A percentile compares a stretch with the other conserved stretches of the same genome.
phyloP scores from a whole-genome alignment of 2,329 filamentous ascomycete species.

The Ophiostoma quercus region DNA sequence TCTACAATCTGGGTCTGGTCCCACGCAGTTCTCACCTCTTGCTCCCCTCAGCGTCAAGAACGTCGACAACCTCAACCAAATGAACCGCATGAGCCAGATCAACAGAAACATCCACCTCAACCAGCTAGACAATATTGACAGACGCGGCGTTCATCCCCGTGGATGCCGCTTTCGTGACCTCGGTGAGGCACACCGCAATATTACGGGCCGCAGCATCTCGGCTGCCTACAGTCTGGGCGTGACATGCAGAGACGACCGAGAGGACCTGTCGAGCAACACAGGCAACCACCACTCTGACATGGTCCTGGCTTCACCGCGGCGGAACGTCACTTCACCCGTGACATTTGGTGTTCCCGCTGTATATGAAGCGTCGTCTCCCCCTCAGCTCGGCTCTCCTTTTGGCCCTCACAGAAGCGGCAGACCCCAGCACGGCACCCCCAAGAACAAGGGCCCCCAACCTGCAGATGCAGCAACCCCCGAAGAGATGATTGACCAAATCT shows the following conservation, averaged over 20 bases:
- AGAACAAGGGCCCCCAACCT: neutral
- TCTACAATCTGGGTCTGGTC: neutral
- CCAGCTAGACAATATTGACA: neutral
- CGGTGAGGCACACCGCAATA: slow-evolving; percentile 38
- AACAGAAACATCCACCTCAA: neutral
- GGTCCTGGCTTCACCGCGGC: slow-evolving; percentile 13
- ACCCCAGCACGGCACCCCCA: neutral
- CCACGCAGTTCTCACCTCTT: neutral
- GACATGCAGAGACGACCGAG: neutral
- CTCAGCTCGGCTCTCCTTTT: neutral
- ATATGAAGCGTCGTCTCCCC: neutral
- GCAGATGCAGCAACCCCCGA: neutral
- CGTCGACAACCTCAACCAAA: slow-evolving; percentile 15
- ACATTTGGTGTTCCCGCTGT: neutral
- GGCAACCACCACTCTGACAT: neutral
- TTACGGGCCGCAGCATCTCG: slow-evolving; percentile 32
- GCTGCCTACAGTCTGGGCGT: slow-evolving; percentile 1
- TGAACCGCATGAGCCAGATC: too few relatives aligned
- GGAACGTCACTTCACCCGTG: slow-evolving; percentile 14
- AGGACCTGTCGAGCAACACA: neutral
- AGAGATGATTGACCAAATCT: slow-evolving; percentile 19
- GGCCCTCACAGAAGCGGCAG: neutral
- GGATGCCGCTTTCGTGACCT: slow-evolving; percentile 37
- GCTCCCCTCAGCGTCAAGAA: neutral
- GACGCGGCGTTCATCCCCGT: slow-evolving; percentile 31